These are phyloP conservation scores for Lachancea mirantina DNA, from an alignment of 805 yeast species.

Conservation along the genomic window DNA sequence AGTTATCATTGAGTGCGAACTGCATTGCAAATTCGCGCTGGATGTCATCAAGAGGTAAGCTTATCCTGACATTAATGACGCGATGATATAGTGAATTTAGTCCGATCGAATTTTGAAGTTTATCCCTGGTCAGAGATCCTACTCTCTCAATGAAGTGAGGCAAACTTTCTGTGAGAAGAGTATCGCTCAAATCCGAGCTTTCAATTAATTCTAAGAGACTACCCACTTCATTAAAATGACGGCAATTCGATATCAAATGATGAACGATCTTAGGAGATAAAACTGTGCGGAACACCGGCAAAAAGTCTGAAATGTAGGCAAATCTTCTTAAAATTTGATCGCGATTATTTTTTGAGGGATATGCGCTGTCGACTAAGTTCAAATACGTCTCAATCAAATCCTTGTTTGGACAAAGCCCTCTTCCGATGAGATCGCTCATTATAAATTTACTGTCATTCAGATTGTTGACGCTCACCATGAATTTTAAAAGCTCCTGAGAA, in stretches of 20 bases:
- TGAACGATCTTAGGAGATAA: constrained; percentile 11
- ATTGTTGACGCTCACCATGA: constrained; percentile 10
- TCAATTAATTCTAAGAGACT: constrained; percentile 13
- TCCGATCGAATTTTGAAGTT: constrained; percentile 11
- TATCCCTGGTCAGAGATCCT: constrained; percentile 7
- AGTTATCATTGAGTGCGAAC: constrained; percentile 12
- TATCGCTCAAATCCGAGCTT: constrained; percentile 9
- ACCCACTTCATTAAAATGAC: constrained; percentile 19
- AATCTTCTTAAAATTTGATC: constrained; percentile 11
- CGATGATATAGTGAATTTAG: constrained; percentile 11
- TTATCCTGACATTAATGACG: constrained; percentile 5
- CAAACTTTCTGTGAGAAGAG: constrained; percentile 11
- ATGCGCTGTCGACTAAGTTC: constrained; percentile 8
- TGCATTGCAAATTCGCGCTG: constrained; percentile 9
- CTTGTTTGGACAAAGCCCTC: constrained; percentile 13
- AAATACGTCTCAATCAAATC: constrained; percentile 13
- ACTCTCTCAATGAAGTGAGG: constrained; percentile 11
- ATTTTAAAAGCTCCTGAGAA: constrained; percentile 12
- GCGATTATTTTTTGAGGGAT: constrained; percentile 3
- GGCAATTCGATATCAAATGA: constrained; percentile 17
- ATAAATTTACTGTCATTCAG: constrained; percentile 14
- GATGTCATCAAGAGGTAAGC: constrained; percentile 9
- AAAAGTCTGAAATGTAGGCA: constrained; percentile 18
- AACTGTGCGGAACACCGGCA: constrained; percentile 14
- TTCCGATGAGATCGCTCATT: constrained; percentile 11